Base-by-base conservation (phyloP, 2,329 filamentous ascomycete genomes). In the Stagonosporopsis vannaccii region DNA sequence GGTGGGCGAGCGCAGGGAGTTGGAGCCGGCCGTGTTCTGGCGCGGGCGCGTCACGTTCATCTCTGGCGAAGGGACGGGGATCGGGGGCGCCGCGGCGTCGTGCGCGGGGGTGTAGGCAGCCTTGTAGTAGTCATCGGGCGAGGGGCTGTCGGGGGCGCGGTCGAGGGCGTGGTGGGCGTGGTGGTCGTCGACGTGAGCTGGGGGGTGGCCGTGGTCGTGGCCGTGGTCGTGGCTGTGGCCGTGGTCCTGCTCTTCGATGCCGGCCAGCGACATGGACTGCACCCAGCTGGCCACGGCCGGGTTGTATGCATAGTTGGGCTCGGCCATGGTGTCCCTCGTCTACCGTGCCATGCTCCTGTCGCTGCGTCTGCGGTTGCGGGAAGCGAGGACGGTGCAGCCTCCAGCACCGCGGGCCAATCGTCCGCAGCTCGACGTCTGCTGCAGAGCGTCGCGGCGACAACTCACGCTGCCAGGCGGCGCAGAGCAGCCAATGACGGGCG, bases 41-140 rank as follows among this genome's bases (percentile, higher is more conserved):
- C 71, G 71, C 53, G 64, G 64, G 42, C 70, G 68, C 30, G 66
- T 63, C 41, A 62, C 54, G 39, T 50, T 61, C 64, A 66, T 60
- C 55, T 64, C 62, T 48, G 47, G 13, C 25, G 41, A n/a, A 36
- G 53, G 52, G n/a, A 37, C 46, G 25, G 46, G 33, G 20, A 44
- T 35, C 32, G 32, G 32, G 56, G 43, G 59, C 52, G 56, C 56
- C 22, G 55, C 25, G 32, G 25, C 12, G 41, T 65, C 56, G 49
- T 52, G 46, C 19, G 59, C 60, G 39, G 47, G 58, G n/a, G 63
- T 55, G 59, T 64, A 62, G 47, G 48, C 43, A n/a, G 55, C 63
- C 58, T 63, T 67, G 67, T 73, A 73, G 58, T 69, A 73, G 62
- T 70, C 66, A 51, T 74, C 71, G 46, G 69, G 69, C 26, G 65